These are phyloP conservation scores for Hypoxylon subgilvum DNA, from an alignment of 495 filamentous ascomycete species.

Conservation along the genomic window DNA sequence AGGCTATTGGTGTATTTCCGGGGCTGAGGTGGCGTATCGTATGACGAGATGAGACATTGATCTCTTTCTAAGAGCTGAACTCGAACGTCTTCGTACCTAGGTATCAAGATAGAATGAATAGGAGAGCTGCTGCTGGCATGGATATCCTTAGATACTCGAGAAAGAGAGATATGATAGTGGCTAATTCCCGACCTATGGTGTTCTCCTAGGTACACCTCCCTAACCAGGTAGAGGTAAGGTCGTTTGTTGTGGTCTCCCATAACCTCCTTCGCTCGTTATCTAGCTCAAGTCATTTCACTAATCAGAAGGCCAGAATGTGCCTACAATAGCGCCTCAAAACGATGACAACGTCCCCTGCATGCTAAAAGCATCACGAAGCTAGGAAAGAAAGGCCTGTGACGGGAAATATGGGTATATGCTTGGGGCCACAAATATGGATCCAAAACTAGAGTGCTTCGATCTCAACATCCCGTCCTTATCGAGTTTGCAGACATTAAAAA, in stretches of 20 bases:
- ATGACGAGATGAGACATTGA: not conserved
- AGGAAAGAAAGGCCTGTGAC: not conserved
- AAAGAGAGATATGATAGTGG: no score
- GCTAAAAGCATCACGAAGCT: constrained; percentile 1
- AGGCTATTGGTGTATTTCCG: not conserved
- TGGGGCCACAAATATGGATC: no score
- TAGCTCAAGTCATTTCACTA: not conserved
- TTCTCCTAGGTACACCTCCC: no score
- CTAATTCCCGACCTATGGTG: no score
- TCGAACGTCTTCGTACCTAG: not conserved
- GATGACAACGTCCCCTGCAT: not conserved
- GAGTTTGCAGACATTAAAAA: no score
- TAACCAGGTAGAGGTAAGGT: not conserved
- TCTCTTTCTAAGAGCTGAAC: constrained; percentile 3
- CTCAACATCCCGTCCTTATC: no score
- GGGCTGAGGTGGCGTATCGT: constrained; percentile 24
- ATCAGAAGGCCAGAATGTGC: not conserved
- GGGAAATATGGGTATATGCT: no score
- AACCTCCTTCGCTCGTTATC: no score
- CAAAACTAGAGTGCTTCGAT: no score
- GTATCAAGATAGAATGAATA: not conserved
- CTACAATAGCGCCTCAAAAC: not conserved
- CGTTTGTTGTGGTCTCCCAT: no score
- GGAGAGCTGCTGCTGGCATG: not conserved
- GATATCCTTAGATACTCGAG: no score